These are phyloP conservation scores for Scutellaria galericulata DNA, from an alignment of 257 asterid species.

Conservation along the genomic window DNA sequence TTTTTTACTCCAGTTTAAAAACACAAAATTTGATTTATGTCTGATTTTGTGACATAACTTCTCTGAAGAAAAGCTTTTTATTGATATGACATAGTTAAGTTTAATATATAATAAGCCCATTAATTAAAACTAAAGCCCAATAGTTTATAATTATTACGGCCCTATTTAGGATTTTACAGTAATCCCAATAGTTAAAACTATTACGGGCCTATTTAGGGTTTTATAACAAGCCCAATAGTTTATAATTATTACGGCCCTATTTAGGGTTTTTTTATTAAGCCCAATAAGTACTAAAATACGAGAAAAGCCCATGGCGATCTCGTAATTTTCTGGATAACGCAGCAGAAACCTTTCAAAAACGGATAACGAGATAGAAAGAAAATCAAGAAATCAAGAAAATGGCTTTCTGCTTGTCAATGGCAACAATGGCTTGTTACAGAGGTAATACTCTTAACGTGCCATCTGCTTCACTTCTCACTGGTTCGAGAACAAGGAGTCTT, in stretches of 20 bases:
- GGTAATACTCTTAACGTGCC: constrained; percentile 37
- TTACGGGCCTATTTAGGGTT: neutral
- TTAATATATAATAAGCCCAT: too few relatives aligned
- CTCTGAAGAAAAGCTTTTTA: too few relatives aligned
- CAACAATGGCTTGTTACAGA: constrained; percentile 37
- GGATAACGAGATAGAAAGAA: constrained; percentile 7
- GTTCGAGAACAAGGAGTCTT: constrained; percentile 48
- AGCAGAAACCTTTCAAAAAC: neutral
- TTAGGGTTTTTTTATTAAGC: neutral
- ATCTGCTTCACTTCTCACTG: constrained; percentile 66
- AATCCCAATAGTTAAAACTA: neutral
- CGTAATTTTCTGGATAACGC: constrained; percentile 44
- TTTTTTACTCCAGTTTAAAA: too few relatives aligned
- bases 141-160: neutral
- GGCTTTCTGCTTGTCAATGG: constrained; percentile 72
- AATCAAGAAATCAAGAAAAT: constrained; percentile 33
- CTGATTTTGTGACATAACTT: too few relatives aligned
- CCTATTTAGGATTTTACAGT: neutral
- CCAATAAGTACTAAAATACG: neutral
- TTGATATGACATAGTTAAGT: too few relatives aligned
- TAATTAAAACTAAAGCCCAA: neutral
- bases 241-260: neutral
- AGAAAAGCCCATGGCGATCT: constrained; percentile 29
- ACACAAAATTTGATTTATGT: too few relatives aligned
- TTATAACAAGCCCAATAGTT: neutral